Percentiles rank a stretch among this genome's conserved stretches.
phyloP scores from a whole-genome alignment of 1,284 basidiomycete genomes.

The Fomitiporia mediterranea region DNA sequence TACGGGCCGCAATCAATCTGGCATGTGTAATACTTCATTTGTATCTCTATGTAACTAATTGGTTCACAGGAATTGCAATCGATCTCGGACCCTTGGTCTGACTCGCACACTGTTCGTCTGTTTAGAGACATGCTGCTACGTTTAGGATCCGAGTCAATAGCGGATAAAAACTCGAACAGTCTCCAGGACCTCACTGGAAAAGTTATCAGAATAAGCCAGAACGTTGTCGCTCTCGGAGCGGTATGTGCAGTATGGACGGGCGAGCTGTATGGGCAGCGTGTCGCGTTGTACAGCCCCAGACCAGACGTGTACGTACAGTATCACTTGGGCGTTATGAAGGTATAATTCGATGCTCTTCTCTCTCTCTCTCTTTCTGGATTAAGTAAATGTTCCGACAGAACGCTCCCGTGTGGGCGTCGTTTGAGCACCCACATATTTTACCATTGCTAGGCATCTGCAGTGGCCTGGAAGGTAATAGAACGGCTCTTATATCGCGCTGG shows the following conservation, averaged over 20 bases:
- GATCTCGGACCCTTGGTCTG: background rate
- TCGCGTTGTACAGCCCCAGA: too few relatives aligned
- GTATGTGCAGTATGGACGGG: slow-evolving; percentile 12
- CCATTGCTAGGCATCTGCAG: slow-evolving; percentile 13
- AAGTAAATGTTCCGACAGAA: background rate
- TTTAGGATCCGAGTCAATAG: background rate
- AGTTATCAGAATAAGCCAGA: slow-evolving; percentile 9
- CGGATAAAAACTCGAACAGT: background rate
- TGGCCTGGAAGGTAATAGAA: background rate
- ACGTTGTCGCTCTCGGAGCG: slow-evolving; percentile 14
- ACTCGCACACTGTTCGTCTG: slow-evolving; percentile 5
- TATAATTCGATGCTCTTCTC: background rate
- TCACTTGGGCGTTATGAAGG: slow-evolving; percentile 4
- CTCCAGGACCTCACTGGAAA: slow-evolving; percentile 18
- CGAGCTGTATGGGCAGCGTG: slow-evolving; percentile 16
- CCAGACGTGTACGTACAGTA: too few relatives aligned
- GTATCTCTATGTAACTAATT: background rate
- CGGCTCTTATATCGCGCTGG: slow-evolving; percentile 16
- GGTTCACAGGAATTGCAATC: slow-evolving; percentile 1
- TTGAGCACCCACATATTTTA: slow-evolving; percentile 16
- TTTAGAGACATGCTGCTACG: slow-evolving; percentile 11
- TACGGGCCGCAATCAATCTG: slow-evolving; percentile 5
- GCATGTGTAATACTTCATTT: background rate
- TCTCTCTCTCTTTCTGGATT: background rate
- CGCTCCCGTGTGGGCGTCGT: slow-evolving; percentile 7